Conservation (phyloP, 208 protist genomes). For the Crithidia thermophila region DNA sequence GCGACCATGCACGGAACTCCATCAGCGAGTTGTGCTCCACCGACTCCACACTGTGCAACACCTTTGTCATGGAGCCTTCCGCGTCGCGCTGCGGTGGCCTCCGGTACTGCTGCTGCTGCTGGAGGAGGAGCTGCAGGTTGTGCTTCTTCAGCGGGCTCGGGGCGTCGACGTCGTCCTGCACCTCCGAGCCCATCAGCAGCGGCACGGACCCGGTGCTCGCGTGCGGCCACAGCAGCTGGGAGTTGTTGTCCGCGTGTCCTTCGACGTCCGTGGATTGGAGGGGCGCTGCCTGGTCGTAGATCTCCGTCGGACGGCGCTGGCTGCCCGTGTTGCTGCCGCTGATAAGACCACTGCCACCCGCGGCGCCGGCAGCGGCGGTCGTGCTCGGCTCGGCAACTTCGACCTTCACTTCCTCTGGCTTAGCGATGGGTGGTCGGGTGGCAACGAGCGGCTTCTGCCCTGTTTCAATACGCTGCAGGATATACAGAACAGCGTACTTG, state of each 20-base stretch:
- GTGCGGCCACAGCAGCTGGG: not conserved
- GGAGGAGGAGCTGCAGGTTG: not conserved
- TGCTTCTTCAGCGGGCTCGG: not conserved
- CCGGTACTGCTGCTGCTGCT: not conserved
- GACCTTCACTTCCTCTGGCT: not conserved
- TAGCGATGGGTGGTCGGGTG: not conserved
- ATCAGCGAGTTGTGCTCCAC: conserved; percentile 7
- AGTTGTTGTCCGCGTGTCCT: not conserved
- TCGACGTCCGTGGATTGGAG: not conserved
- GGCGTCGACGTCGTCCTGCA: conserved; percentile 9
- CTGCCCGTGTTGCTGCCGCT: not conserved
- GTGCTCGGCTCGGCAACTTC: no score
- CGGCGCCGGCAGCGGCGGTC: no score
- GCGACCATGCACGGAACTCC: conserved; percentile 3
- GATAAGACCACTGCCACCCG: not conserved
- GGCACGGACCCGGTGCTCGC: not conserved
- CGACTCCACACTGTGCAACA: conserved; percentile 6
- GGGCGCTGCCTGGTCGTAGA: not conserved
- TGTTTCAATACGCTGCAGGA: conserved; percentile 29
- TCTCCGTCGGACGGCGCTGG: conserved; percentile 1
- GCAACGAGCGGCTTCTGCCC: conserved; percentile 1
- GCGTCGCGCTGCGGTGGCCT: not conserved
- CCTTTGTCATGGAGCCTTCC: not conserved
- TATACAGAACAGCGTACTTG: conserved; percentile 15
- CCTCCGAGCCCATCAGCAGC: not conserved